Percentiles rank a stretch among this genome's conserved stretches.
phyloP scores from a whole-genome alignment of 345 rosid species.

The Kernera saxatilis region DNA sequence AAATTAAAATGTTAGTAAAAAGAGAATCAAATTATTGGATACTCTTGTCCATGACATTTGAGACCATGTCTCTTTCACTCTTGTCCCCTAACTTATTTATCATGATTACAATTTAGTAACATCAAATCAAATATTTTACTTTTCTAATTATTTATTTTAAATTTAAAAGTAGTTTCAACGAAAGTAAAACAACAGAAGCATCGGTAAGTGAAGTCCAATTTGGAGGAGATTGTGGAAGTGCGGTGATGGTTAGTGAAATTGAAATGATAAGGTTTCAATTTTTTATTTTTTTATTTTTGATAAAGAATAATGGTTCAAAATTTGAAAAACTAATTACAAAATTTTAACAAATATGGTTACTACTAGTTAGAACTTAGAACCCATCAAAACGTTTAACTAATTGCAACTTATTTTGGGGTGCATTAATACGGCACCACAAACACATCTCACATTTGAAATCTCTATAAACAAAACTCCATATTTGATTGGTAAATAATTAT shows the following conservation, averaged over 20 bases:
- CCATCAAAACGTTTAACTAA: not conserved
- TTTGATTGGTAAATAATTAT: not conserved
- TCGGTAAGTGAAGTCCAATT: slow-evolving; percentile 1
- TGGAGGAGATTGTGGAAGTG: not conserved
- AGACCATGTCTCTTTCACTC: slow-evolving; percentile 36
- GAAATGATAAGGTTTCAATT: too few relatives aligned
- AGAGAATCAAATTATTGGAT: slow-evolving; percentile 30
- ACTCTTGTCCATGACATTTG: slow-evolving; percentile 28
- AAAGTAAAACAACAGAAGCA: slow-evolving; percentile 1
- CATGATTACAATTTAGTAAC: slow-evolving; percentile 20
- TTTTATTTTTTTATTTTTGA: too few relatives aligned
- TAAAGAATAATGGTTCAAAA: not conserved
- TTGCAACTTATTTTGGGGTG: not conserved
- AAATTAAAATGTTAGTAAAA: not conserved
- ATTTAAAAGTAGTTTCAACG: not conserved
- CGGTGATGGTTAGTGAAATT: not conserved
- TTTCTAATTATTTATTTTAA: not conserved
- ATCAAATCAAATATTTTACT: slow-evolving; percentile 23
- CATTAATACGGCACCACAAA: not conserved
- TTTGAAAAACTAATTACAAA: not conserved
- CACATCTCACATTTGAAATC: not conserved
- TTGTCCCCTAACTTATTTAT: slow-evolving; percentile 27
- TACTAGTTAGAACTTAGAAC: not conserved
- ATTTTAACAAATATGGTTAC: not conserved
- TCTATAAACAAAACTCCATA: not conserved